phyloP scores from a whole-genome alignment of 1,284 basidiomycete genomes.

The Ceratobasidium sp. region DNA sequence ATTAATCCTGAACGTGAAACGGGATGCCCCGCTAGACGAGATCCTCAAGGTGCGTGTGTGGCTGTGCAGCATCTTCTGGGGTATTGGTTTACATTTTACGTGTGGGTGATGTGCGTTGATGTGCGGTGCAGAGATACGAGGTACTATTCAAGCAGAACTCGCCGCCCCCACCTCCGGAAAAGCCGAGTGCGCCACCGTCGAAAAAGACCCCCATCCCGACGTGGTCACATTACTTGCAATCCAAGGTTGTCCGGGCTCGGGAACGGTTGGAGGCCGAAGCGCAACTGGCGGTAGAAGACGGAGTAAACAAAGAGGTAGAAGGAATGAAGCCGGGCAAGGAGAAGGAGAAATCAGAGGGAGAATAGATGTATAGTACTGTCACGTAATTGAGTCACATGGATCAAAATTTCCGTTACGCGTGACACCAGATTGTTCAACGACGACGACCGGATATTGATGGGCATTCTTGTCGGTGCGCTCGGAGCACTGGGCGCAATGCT shows the following conservation, averaged over 20 bases:
- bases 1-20: constrained; percentile 92
- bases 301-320: constrained; percentile 2
- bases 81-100: constrained; percentile 31
- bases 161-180: constrained; percentile 69
- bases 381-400: constrained; percentile 32
- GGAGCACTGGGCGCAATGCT: constrained; percentile 41
- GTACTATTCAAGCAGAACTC: constrained; percentile 92
- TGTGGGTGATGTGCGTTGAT: constrained; percentile 13
- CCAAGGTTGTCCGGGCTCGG: constrained; percentile 93
- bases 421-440: constrained; percentile 31
- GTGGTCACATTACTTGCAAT: constrained; percentile 93
- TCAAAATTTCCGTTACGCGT: constrained; percentile 42
- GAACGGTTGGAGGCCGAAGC: constrained; percentile 94
- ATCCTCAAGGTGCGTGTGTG: constrained; percentile 74
- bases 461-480: constrained; percentile 35
- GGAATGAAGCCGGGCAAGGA: no score
- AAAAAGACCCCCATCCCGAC: constrained; percentile 59
- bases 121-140: constrained; percentile 82
- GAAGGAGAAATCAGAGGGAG: constrained; percentile 4
- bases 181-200: constrained; percentile 57
- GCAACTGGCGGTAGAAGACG: constrained; percentile 60
- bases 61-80: constrained; percentile 1
- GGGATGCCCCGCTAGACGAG: constrained; percentile 75
- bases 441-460: constrained; percentile 42
- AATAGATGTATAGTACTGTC: constrained; percentile 43